Evolutionary conservation across 2,329 filamentous ascomycete genomes (phyloP), one percentile per base, ranked within the genome.

Genomic region (Aspergillus sp.): DNA sequence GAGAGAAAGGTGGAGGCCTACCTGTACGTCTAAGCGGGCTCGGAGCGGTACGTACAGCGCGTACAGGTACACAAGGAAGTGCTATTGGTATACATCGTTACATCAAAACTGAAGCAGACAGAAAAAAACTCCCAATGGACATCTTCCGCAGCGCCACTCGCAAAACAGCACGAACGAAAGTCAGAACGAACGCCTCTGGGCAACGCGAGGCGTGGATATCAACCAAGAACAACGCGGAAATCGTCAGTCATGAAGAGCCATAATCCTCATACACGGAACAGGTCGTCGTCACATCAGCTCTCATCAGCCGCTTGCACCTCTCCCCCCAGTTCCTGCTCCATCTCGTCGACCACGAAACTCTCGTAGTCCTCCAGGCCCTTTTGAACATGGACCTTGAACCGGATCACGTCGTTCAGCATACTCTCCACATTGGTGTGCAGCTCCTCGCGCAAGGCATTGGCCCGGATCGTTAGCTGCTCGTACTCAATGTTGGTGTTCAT

Each of bases 401-500:
- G 88, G 66, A 96, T 93, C 41, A 95, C 82, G 55, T 96, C 88
- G 63, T 95, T 93, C 39, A 98, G 67, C 75, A 96, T 93, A 49
- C 80, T 81, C 64, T 95, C 91, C 49, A 95, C 85, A 58, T 95
- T 88, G 0, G 86, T 94, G 59, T 98, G 91, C n/a, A 98, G 71
- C 57, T 96, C 88, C 58, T 98, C 91, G n/a, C 91, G 78, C 15
- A 96, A 71, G 1, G 84, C 68, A 43, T 85, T 85, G 29, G 85
- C 85, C 19, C 78, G 76, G 34, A 93, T 74, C n/a, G 82, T 86
- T 29, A 96, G 67, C 55, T 95, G 86, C 55, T 96, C 89, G 53
- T 94, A 93, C 53, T 96, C 88, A 48, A 96, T 91, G 39, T 89
- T 93, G 8, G 86, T 91, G 49, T 88, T 93, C 75, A 96, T 94